Evolutionary conservation across 306 rosid genomes (phyloP), one percentile per base, ranked within the genome.

Genomic region (Citrullus colocynthis): DNA sequence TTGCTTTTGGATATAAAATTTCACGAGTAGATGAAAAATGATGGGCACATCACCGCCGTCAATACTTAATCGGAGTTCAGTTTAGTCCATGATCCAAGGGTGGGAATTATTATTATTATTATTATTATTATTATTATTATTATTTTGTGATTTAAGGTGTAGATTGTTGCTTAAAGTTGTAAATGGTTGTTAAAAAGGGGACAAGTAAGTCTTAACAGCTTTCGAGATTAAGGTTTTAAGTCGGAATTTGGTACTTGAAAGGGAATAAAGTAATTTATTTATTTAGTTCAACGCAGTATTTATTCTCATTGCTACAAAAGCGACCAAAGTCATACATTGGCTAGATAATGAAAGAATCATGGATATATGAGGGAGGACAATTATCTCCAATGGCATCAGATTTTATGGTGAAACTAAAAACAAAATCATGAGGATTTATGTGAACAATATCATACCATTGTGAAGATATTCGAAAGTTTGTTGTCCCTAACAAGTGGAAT

Each of bases 121-220:
- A 24, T 24, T 24, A 24, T 24, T 24, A 24, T 24, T 24, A 24
- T 24, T 24, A 24, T 24, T 0, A 24, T 24, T 24, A 24, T 24
- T 24, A 24, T 24, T 24, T 0, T 49, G 62, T 6, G 34, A 41
- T 76, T 77, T 30, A 59, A 42, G 48, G 44, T 52, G 39, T 54
- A 6, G 82, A 45, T 75, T 69, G 81, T 85, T 78, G 86, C 85
- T 85, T 87, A 56, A 60, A 61, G 69, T 39, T 61, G 49, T 61
- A 37, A 71, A 65, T 36, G 17, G 20, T 75, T 41, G 54, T 52
- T 42, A 74, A 64, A 52, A 48, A 57, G 18, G 16, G 81, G 85
- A 83, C 51, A 28, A 79, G 45, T 71, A 76, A 73, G 84, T 86
- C 37, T 73, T 86, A 85, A 85, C 90, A 86, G 73, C 85, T 64